Base-by-base conservation (phyloP, 2,329 filamentous ascomycete genomes). In the Coniella lustricola region DNA sequence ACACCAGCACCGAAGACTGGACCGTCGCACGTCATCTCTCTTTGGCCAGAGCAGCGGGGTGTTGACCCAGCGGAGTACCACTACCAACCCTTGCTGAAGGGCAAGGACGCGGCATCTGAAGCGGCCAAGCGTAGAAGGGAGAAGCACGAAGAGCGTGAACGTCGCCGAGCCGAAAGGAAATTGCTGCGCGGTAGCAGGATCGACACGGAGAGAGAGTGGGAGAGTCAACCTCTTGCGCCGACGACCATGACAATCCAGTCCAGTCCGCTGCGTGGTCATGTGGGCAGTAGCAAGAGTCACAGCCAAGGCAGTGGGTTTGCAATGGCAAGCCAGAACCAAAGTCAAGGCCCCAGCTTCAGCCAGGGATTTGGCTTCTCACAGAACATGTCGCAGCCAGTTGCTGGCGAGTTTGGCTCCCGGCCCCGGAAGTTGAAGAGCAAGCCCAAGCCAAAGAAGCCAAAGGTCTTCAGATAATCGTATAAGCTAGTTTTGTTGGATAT, bases 371-470 rank as follows among this genome's bases (percentile, higher is more conserved):
- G 50, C 10, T 43, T 43, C 18, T 50, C 40, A 14, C 54, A 46
- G 45, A 62, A 64, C n/a, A 73, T 72, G 65, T 74, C 72, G 44
- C 72, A 75, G 56, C 67, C 70, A 9, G 57, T 70, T 13, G 50
- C 64, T n/a, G 74, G 74, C 2, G 54, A 60, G 4, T 74, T 74
- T 66, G 74, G 73, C 21, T 67, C 66, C 54, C 63, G 72, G 47
- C 39, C 57, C 32, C 48, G 56, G 43, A 66, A 64, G 51, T 64
- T 61, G 61, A 74, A 72, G 57, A 51, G 54, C 14, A 72, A 71
- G n/a, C 22, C 18, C 25, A 45, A 50, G 37, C 25, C 25, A 60
- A 68, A 64, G 57, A 68, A 62, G 58, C 25, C 25, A 5, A 65
- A 62, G 9, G 69, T 69, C 1, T 73, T 73, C 48, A 64, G 64